phyloP scores from a whole-genome alignment of 495 filamentous ascomycete species.

The Coniosporium apollinis region DNA sequence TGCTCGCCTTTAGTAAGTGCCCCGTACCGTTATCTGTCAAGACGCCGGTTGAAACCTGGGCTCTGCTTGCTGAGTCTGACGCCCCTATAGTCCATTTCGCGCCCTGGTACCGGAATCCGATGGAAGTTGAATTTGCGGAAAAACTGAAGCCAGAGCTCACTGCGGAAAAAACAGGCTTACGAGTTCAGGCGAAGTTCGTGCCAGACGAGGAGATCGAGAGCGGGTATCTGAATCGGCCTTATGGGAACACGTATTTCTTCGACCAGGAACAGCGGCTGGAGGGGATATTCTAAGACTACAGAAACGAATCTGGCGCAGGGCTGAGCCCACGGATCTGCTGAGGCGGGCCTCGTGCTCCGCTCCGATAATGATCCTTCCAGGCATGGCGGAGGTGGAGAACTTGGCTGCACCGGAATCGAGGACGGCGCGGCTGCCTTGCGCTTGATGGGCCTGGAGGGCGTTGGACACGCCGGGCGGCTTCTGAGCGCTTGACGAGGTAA shows the following conservation, averaged over 20 bases:
- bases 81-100: not conserved
- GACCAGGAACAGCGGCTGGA: conserved; percentile 7
- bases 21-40: not conserved
- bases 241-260: conserved; percentile 13
- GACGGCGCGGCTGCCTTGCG: too few species aligned
- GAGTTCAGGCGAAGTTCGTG: conserved; percentile 6
- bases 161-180: conserved; percentile 3
- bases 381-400: too few species aligned
- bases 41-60: not conserved
- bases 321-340: too few species aligned
- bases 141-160: conserved; percentile 22
- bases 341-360: too few species aligned
- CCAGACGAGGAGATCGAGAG: conserved; percentile 5
- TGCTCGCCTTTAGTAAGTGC: conserved; percentile 39
- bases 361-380: too few species aligned
- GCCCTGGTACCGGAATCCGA: conserved; percentile 23
- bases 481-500: too few species aligned
- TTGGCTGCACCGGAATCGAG: too few species aligned
- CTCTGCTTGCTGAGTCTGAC: too few species aligned
- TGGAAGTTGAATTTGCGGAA: conserved; percentile 32
- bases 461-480: too few species aligned
- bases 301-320: too few species aligned
- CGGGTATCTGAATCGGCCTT: conserved; percentile 11
- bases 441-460: too few species aligned
- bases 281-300: not conserved